These are phyloP conservation scores for Neurospora sp. DNA, from an alignment of 495 filamentous ascomycete genomes.

Conservation along the genomic window DNA sequence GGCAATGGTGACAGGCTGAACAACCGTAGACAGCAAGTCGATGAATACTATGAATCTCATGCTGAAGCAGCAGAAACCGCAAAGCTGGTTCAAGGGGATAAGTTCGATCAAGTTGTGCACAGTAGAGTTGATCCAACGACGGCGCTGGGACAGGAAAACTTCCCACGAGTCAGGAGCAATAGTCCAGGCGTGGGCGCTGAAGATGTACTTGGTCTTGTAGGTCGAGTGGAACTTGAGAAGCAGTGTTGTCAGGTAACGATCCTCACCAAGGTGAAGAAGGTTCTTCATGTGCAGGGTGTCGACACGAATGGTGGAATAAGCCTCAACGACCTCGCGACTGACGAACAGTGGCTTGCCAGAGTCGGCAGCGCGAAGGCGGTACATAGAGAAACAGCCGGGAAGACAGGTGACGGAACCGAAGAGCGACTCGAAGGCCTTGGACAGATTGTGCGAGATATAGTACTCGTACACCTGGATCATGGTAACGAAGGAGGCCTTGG, in stretches of 20 bases:
- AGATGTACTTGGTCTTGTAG: conserved; percentile 98
- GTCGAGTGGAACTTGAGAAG: conserved; percentile 85
- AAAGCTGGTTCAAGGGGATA: conserved; percentile 84
- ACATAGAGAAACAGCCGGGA: conserved; percentile 98
- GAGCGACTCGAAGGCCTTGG: conserved; percentile 96
- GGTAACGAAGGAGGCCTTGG: conserved; percentile 83
- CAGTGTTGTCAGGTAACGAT: conserved; percentile 92
- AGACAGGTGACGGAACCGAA: conserved; percentile 97
- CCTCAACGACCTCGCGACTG: conserved; percentile 75
- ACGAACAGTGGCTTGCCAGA: conserved; percentile 93
- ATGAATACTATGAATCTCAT: conserved; percentile 98
- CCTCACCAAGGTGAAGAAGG: conserved; percentile 84
- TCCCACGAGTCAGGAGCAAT: conserved; percentile 87
- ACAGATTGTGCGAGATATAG: conserved; percentile 96
- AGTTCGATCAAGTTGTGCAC: conserved; percentile 97
- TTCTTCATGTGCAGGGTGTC: conserved; percentile 99
- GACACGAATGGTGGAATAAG: conserved; percentile 83
- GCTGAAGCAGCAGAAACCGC: conserved; percentile 99
- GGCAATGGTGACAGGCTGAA: conserved; percentile 84
- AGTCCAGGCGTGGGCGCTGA: conserved; percentile 85
- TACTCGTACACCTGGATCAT: conserved; percentile 99
- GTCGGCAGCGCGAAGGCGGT: conserved; percentile 87
- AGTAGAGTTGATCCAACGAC: conserved; percentile 99
- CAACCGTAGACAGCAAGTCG: conserved; percentile 81
- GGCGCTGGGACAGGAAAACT: conserved; percentile 94